Base-by-base conservation (phyloP, 2,329 filamentous ascomycete species). In the Penicillium sp. region DNA sequence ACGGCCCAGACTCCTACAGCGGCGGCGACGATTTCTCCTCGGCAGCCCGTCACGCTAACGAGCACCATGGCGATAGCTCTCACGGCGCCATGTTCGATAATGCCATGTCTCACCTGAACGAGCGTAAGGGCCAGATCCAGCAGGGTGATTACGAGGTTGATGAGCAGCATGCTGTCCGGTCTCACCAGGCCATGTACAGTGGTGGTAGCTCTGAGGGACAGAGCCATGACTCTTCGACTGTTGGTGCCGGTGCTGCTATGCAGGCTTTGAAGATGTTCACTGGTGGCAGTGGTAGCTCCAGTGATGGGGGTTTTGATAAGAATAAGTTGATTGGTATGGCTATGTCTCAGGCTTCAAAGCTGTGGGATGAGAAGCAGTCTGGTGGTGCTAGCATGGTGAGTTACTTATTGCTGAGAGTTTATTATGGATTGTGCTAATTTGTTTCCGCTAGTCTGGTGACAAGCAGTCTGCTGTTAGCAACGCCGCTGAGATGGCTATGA, bases 261-360 rank as follows among this genome's bases (percentile, higher is more conserved):
- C 73, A 79, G 89, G 92, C 67, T 77, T 81, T 65, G 87, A 92
- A 50, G 89, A 90, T 57, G 91, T 96, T 96, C 75, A 85, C 82
- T 35, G 79, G 82, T 46, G 82, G 85, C 22, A 73, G 76, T 46
- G 82, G 85, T 20, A 73, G 76, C 6, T 61, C 65, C 2, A 62
- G 66, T 26, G 72, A 74, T 37, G 72, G 75, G 8, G 76, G 75
- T 46, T 78, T 81, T 67, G 84, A 85, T 63, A 87, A 96, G 81
- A 90, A 88, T 71, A 84, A 88, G 58, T 90, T 96, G 68, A 83
- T 96, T 59, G 89, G 88, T 4, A 79, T 96, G 71, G 92, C 92
- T 42, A 92, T 97, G 90, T 85, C 83, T 8, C 89, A 97, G 78
- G 92, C 91, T 31, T 87, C 87, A 68, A 92, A 92, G 81, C 79